Evolutionary conservation across 352 stramenopile genomes (phyloP).

Genomic region (Globisporangium cystogenes): DNA sequence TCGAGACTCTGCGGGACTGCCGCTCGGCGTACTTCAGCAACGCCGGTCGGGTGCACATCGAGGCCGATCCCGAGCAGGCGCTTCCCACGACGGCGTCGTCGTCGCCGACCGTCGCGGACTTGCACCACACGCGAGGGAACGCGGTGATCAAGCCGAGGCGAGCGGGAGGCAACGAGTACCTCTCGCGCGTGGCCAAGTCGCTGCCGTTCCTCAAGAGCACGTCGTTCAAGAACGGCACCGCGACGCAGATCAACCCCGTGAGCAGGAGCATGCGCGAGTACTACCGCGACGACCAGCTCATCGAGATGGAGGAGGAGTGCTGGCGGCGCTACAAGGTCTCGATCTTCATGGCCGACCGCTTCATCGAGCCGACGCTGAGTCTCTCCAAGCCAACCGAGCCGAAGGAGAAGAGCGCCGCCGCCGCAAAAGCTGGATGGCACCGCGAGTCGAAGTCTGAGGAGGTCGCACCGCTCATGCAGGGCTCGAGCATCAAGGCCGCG

Average conservation of each 20-base stretch:
- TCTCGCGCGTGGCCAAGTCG: slow-evolving; percentile 5
- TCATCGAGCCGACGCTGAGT: slow-evolving; percentile 7
- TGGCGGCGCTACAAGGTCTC: slow-evolving; percentile 70
- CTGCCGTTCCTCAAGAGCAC: slow-evolving; percentile 27
- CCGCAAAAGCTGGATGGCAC: neutral
- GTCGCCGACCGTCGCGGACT: neutral
- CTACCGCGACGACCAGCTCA: slow-evolving; percentile 36
- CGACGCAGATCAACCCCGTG: slow-evolving; percentile 50
- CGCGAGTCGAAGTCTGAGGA: neutral
- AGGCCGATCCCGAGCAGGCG: neutral
- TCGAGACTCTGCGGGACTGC: slow-evolving; percentile 1
- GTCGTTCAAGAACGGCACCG: slow-evolving; percentile 44
- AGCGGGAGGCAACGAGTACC: slow-evolving; percentile 7
- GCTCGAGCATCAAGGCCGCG: slow-evolving; percentile 15
- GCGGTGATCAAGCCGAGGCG: slow-evolving; percentile 6
- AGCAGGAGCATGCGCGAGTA: slow-evolving; percentile 41
- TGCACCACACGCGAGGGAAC: neutral
- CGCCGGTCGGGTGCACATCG: slow-evolving; percentile 7
- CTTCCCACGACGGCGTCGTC: neutral
- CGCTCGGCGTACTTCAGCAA: slow-evolving; percentile 6
- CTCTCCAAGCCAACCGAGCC: neutral
- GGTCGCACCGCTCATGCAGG: slow-evolving; percentile 4
- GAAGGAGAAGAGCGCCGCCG: slow-evolving; percentile 11
- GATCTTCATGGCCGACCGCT: slow-evolving; percentile 45
- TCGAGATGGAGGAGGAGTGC: slow-evolving; percentile 65